A percentile compares a stretch with the other conserved stretches of the same genome.
Evolutionary conservation across 805 yeast species (phyloP).

Genomic region (Cyberlindnera americana): DNA sequence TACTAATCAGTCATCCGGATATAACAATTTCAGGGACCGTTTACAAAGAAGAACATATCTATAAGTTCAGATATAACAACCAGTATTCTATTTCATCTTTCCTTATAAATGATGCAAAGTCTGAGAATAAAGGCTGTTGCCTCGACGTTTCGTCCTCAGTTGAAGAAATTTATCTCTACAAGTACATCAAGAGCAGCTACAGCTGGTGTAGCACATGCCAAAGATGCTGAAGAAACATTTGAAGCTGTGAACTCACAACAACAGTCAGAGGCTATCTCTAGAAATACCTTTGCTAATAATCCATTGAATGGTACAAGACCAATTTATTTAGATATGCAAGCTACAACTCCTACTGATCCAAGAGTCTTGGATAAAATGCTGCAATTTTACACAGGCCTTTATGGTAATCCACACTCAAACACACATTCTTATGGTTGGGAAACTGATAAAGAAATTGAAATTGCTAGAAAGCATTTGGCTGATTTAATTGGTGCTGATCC

Average conservation of each 20-base stretch:
- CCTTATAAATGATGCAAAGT: neutral
- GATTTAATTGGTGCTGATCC: conserved; percentile 87
- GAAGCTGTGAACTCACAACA: too few relatives aligned
- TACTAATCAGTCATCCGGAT: too few relatives aligned
- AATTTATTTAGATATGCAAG: conserved; percentile 95
- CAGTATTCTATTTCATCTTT: too few relatives aligned
- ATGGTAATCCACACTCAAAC: conserved; percentile 97
- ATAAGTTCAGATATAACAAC: too few relatives aligned
- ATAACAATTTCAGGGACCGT: too few relatives aligned
- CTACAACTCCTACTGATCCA: conserved; percentile 98
- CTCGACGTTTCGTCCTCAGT: conserved; percentile 4
- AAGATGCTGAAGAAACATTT: conserved; percentile 6
- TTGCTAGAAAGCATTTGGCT: conserved; percentile 81
- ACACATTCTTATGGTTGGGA: conserved; percentile 99
- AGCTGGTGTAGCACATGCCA: conserved; percentile 14
- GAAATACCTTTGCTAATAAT: conserved; percentile 37
- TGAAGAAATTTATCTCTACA: conserved; percentile 15
- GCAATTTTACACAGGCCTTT: conserved; percentile 82
- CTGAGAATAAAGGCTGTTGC: neutral
- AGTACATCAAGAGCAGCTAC: conserved; percentile 19
- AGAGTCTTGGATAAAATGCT: conserved; percentile 89
- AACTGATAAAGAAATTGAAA: conserved; percentile 87
- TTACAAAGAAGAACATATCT: too few relatives aligned
- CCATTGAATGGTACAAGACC: conserved; percentile 71
- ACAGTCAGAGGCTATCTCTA: conserved; percentile 30